phyloP scores from a whole-genome alignment of 495 filamentous ascomycete genomes.

The Sphaerosporella brunnea region DNA sequence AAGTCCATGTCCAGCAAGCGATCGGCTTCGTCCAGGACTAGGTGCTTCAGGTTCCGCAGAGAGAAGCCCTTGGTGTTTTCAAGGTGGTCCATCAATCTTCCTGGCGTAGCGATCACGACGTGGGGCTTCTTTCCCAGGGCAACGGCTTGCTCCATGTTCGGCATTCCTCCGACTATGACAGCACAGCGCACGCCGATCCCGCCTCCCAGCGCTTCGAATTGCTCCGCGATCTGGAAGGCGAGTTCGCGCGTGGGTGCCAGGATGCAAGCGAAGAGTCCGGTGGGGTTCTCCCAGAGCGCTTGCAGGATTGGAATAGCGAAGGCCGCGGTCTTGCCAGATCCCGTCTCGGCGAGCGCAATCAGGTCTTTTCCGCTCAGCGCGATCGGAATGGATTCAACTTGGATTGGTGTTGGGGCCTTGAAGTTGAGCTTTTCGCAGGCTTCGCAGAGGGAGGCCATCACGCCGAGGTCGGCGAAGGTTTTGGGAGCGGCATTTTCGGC shows the following conservation, averaged over 20 bases:
- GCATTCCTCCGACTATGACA: constrained; percentile 94
- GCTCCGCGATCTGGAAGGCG: constrained; percentile 92
- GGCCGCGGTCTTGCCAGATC: constrained; percentile 96
- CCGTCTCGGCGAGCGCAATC: constrained; percentile 95
- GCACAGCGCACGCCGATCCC: constrained; percentile 99
- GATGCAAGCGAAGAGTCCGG: constrained; percentile 49
- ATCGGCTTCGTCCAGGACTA: constrained; percentile 94
- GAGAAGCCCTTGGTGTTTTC: constrained; percentile 85
- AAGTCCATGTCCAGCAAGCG: constrained; percentile 85
- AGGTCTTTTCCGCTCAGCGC: constrained; percentile 73
- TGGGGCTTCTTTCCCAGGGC: constrained; percentile 93
- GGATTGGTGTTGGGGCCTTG: constrained; percentile 67
- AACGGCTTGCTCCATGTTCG: constrained; percentile 84
- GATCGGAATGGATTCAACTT: constrained; percentile 57
- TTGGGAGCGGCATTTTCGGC: constrained; percentile 27
- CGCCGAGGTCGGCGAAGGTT: constrained; percentile 69
- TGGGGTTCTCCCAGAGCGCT: constrained; percentile 67
- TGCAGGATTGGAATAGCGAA: constrained; percentile 97
- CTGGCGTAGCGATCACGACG: constrained; percentile 88
- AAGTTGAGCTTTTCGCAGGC: constrained; percentile 67
- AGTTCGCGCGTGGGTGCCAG: constrained; percentile 98
- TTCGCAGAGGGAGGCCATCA: constrained; percentile 75
- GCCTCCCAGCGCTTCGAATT: constrained; percentile 90
- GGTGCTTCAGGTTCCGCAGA: constrained; percentile 90
- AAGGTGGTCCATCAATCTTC: constrained; percentile 98